Evolutionary conservation across 2,329 filamentous ascomycete genomes (phyloP).

Genomic region (Colletotrichum tropicicola): DNA sequence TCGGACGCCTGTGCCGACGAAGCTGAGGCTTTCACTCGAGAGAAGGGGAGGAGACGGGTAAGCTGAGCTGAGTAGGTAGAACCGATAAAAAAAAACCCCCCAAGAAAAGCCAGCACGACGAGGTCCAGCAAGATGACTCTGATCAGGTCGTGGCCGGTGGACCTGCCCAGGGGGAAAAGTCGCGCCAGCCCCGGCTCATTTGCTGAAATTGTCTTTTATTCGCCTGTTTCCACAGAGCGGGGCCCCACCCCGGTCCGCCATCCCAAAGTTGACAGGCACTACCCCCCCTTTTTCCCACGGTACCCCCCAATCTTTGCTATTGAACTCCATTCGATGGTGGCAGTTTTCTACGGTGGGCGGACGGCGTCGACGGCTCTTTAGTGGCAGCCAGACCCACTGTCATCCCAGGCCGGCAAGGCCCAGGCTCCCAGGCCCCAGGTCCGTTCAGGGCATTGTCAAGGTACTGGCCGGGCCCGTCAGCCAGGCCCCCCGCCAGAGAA

Average conservation of each 20-base stretch:
- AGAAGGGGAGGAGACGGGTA: no score
- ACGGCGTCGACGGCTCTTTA: background rate
- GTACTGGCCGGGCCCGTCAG: no score
- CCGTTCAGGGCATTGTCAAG: background rate
- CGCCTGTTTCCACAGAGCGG: constrained; percentile 26
- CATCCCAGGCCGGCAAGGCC: constrained; percentile 8
- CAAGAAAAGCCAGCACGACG: no score
- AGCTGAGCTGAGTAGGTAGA: no score
- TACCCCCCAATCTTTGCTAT: constrained; percentile 18
- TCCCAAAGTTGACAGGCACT: constrained; percentile 27
- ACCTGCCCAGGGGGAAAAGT: constrained; percentile 13
- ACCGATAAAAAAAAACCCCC: no score
- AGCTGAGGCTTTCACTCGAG: no score
- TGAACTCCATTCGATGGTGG: constrained; percentile 20
- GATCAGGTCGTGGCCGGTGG: background rate
- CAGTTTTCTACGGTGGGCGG: background rate
- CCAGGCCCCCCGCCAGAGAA: no score
- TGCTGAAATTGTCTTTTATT: constrained; percentile 33
- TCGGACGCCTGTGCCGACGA: no score
- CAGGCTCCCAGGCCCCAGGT: constrained; percentile 2
- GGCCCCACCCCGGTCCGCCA: constrained; percentile 7
- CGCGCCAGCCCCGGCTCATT: constrained; percentile 30
- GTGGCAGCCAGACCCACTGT: no score
- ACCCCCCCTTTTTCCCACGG: constrained; percentile 10
- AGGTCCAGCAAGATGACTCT: no score